Evolutionary conservation across 352 stramenopile species (phyloP), one percentile per base, ranked within the genome.

Genomic region (Pythium dissotocum): DNA sequence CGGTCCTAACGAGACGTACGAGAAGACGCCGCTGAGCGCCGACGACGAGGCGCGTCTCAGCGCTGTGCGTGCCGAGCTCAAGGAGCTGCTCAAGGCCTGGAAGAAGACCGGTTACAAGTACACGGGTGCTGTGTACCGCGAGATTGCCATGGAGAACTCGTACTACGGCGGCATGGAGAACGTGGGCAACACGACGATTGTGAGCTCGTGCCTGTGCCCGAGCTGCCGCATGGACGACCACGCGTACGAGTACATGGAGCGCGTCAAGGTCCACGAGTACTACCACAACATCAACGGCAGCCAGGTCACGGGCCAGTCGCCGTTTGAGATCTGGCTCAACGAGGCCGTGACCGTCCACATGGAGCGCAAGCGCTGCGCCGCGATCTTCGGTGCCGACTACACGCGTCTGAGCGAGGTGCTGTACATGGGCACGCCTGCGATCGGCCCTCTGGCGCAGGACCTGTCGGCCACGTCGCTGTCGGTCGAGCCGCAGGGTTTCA

Each of bases 101-200:
- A 86, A 80, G 59, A 92, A 92, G 75, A 92, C 84, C 16, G 84
- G 84, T 7, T 92, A 92, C 76, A 92, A 92, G 77, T 92, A 92
- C 77, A 90, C 84, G 55, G 84, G 84, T 18, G 79, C 82, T 14
- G 81, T 92, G 56, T 92, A 92, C 72, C 84, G 84, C 44, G 84
- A 92, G 70, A 92, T 92, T 58, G 84, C 79, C 5, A 92, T 92
- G 84, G 84, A 92, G 72, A 92, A 92, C 70, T 90, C 82, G 61
- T 89, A 92, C 75, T 92, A 92, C 61, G 84, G 84, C 2, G 84
- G 84, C 26, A 92, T 92, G 84, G 84, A 92, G 61, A 92, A 92
- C 66, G 84, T 92, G 13, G 84, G 84, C 61, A 92, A 92, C 77
- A 92, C 84, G 32, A 92, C 84, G 32, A 92, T 92, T 59, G 82